Percentiles rank a stretch among this genome's conserved stretches.
Evolutionary conservation across 2,329 filamentous ascomycete genomes (phyloP).

Genomic region (Colletotrichum chlorophyti): DNA sequence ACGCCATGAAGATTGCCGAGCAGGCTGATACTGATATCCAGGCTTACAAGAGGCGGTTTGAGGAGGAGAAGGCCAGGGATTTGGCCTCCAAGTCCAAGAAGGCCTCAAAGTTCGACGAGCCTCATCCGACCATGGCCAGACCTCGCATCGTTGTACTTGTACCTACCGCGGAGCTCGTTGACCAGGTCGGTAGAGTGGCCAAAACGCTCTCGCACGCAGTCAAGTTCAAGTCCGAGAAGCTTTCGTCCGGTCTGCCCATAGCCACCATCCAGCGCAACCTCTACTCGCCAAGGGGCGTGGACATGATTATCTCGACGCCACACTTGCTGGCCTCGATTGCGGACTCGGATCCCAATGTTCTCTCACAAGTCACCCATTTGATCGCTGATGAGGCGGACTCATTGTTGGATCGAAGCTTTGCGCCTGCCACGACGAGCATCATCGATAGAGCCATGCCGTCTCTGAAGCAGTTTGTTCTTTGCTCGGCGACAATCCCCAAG

Average conservation of each 20-base stretch:
- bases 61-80: slow-evolving; percentile 64
- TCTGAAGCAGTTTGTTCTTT: slow-evolving; percentile 85
- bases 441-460: slow-evolving; percentile 83
- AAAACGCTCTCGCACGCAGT: slow-evolving; percentile 84
- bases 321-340: slow-evolving; percentile 89
- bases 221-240: slow-evolving; percentile 85
- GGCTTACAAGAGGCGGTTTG: slow-evolving; percentile 61
- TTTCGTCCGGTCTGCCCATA: slow-evolving; percentile 79
- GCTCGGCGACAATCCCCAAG: slow-evolving; percentile 93
- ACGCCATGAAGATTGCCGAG: slow-evolving; percentile 84
- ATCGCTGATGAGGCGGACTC: slow-evolving; percentile 97
- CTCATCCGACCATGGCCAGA: slow-evolving; percentile 76
- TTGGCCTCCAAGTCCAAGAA: slow-evolving; percentile 60
- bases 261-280: slow-evolving; percentile 84
- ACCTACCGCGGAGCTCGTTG: slow-evolving; percentile 89
- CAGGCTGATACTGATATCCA: slow-evolving; percentile 63
- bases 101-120: slow-evolving; percentile 68
- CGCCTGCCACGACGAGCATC: slow-evolving; percentile 80
- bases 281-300: slow-evolving; percentile 81
- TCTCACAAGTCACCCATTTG: slow-evolving; percentile 89
- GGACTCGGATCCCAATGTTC: slow-evolving; percentile 86
- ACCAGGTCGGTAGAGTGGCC: slow-evolving; percentile 81
- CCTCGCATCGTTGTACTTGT: slow-evolving; percentile 87
- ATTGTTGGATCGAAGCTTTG: slow-evolving; percentile 91
- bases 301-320: slow-evolving; percentile 86